Percentiles rank a stretch among this genome's conserved stretches.
phyloP scores from a whole-genome alignment of 495 filamentous ascomycete genomes.

The Penicillium verhagenii region DNA sequence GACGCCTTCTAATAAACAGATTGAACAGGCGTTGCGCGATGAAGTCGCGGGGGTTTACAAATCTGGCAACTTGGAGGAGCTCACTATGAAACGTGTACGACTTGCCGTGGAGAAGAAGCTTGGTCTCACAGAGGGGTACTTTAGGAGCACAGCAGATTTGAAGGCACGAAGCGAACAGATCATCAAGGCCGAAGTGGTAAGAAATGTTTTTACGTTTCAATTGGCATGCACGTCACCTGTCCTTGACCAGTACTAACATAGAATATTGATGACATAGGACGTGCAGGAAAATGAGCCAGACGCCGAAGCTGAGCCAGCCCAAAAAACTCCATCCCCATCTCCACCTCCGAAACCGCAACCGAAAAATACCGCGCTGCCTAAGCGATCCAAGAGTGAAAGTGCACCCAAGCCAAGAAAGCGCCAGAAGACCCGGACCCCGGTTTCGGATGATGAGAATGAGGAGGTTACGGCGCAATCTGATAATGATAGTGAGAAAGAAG shows the following conservation, averaged over 20 bases:
- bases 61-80: slow-evolving; percentile 55
- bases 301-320: slow-evolving; percentile 5
- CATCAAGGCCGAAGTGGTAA: slow-evolving; percentile 69
- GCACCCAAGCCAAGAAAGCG: slow-evolving; percentile 33
- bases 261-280: slow-evolving; percentile 17
- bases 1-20: slow-evolving; percentile 19
- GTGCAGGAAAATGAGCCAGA: slow-evolving; percentile 30
- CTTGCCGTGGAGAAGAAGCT: slow-evolving; percentile 63
- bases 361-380: slow-evolving; percentile 22
- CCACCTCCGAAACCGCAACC: slow-evolving; percentile 21
- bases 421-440: slow-evolving; percentile 34
- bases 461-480: slow-evolving; percentile 14
- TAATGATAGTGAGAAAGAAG: slow-evolving; percentile 27
- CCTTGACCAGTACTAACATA: neutral
- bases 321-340: slow-evolving; percentile 7
- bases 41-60: slow-evolving; percentile 58
- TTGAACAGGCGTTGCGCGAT: slow-evolving; percentile 58
- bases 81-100: slow-evolving; percentile 77
- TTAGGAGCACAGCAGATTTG: slow-evolving; percentile 66
- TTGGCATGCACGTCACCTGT: neutral
- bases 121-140: slow-evolving; percentile 64
- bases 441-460: slow-evolving; percentile 30
- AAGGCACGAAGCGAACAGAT: slow-evolving; percentile 75
- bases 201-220: slow-evolving; percentile 20
- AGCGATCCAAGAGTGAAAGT: slow-evolving; percentile 25